A percentile compares a stretch with the other conserved stretches of the same genome.
Conservation (phyloP, 768 basidiomycete genomes). For the Dioszegia aurantiaca region DNA sequence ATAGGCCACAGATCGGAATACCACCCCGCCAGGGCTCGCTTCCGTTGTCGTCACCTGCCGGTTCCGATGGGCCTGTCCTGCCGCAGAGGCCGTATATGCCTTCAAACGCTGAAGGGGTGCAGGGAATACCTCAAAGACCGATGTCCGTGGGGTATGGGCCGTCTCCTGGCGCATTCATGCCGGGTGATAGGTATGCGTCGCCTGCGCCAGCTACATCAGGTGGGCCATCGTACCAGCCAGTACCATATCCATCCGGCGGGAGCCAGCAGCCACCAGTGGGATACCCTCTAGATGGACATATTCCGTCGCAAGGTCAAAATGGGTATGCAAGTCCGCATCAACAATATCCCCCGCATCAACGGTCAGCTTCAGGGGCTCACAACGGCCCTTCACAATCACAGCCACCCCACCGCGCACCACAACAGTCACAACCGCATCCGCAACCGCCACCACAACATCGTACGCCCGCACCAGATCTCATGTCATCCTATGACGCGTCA, state of each 20-base stretch:
- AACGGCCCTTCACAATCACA: slow-evolving; percentile 14
- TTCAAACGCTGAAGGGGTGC: not conserved
- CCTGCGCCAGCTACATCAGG: not conserved
- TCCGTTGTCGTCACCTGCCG: not conserved
- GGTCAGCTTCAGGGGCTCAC: slow-evolving; percentile 57
- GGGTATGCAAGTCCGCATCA: slow-evolving; percentile 1
- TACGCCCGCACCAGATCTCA: slow-evolving; percentile 83
- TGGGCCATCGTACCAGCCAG: not conserved
- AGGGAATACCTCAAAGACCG: not conserved
- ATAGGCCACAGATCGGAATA: slow-evolving; percentile 17
- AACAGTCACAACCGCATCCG: not conserved
- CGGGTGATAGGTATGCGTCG: not conserved
- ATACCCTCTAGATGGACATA: slow-evolving; percentile 7
- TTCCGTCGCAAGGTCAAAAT: slow-evolving; percentile 10
- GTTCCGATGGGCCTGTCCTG: not conserved
- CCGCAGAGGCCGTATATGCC: slow-evolving; percentile 26
- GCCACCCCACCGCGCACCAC: slow-evolving; percentile 11
- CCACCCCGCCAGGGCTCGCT: slow-evolving; percentile 16
- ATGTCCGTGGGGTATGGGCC: not conserved
- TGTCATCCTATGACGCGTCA: slow-evolving; percentile 54
- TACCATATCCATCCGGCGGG: too few relatives aligned
- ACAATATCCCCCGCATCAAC: slow-evolving; percentile 28
- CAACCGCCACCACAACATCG: slow-evolving; percentile 56
- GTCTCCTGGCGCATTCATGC: not conserved
- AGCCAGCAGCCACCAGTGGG: not conserved